Base-by-base conservation (phyloP, 2,329 filamentous ascomycete species). In the Pezicula carpinea region DNA sequence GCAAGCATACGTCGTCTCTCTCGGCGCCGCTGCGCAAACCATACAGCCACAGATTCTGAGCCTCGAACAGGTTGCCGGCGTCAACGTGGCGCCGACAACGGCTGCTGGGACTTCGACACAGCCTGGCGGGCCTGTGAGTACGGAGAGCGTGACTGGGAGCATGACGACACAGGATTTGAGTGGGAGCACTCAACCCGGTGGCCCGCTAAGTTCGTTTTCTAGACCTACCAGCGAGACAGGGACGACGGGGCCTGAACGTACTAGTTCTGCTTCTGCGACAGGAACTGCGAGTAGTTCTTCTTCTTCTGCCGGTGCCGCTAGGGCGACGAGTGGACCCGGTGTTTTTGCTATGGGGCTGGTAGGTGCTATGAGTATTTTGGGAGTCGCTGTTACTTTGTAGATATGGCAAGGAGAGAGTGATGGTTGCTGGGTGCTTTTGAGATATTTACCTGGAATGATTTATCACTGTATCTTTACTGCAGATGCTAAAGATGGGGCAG, bases 331-430 rank as follows among this genome's bases (percentile, higher is more conserved):
- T 29, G 36, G 31, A n/a, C 48, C 46, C 5, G 43, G 40, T 17
- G 44, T 35, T 23, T 19, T 53, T 21, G 53, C 48, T 40, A 46
- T 46, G 14, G 50, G 50, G 32, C n/a, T 53, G 15, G 23, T 55
- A 14, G 53, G 50, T 14, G 50, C 48, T n/a, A 46, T 52, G 36
- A 50, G 53, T 5, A 29, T 55, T 32, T 39, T 55, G 23, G 53
- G 53, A 5, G 26, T 55, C 14, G 53, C 39, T 17, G 32, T 51
- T 32, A 50, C 46, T 44, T 48, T 55, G 46, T 53, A 55, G 32
- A 8, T 6, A 17, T 13, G 15, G 35, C 17, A 38, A 15, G 4
- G 17, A 13, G 17, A 19, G 17, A 5, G 6, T 29, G 8, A 2
- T 11, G 13, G 26, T 29, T 11, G 8, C 10, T 29, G 26, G 26